A percentile compares a stretch with the other conserved stretches of the same genome.
These are phyloP conservation scores for Endoconidiophora polonica DNA, from an alignment of 2,329 filamentous ascomycete genomes.

Conservation along the genomic window DNA sequence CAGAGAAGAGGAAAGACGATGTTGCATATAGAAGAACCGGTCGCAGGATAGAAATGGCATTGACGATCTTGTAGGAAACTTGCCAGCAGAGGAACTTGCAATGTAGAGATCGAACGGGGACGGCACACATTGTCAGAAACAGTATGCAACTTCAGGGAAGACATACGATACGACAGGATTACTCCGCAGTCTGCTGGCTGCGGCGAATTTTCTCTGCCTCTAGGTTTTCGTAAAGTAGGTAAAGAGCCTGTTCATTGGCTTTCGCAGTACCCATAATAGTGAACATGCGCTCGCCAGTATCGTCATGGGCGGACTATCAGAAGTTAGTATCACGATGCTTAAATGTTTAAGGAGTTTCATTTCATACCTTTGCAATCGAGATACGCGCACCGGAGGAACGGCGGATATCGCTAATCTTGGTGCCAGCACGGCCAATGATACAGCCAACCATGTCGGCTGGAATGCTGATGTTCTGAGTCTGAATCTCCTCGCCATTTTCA, in stretches of 20 bases:
- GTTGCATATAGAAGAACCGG: not conserved
- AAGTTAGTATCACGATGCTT: not conserved
- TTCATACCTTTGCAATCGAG: slow-evolving; percentile 72
- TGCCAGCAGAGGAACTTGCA: not conserved
- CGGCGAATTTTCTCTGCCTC: slow-evolving; percentile 98
- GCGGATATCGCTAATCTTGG: slow-evolving; percentile 97
- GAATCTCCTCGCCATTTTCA: slow-evolving; percentile 92
- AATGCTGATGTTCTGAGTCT: slow-evolving; percentile 99
- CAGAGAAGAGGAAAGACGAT: not conserved
- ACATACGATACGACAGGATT: slow-evolving; percentile 16
- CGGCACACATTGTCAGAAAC: not conserved
- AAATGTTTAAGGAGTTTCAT: not conserved
- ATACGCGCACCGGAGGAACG: slow-evolving; percentile 93
- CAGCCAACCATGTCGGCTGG: slow-evolving; percentile 99
- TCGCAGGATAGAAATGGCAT: too few species aligned
- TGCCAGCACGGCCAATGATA: slow-evolving; percentile 88
- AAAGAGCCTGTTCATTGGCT: slow-evolving; percentile 89
- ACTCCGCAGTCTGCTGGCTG: slow-evolving; percentile 51
- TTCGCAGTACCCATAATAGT: slow-evolving; percentile 92
- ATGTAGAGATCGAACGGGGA: too few species aligned
- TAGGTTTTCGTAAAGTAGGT: slow-evolving; percentile 92
- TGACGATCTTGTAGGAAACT: too few species aligned
- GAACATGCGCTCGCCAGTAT: slow-evolving; percentile 98
- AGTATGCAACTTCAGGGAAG: not conserved
- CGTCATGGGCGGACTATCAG: slow-evolving; percentile 67